Percentiles rank a stretch among this genome's conserved stretches.
These are phyloP conservation scores for Lactarius pseudohatsudake DNA, from an alignment of 768 basidiomycete genomes.

Conservation along the genomic window DNA sequence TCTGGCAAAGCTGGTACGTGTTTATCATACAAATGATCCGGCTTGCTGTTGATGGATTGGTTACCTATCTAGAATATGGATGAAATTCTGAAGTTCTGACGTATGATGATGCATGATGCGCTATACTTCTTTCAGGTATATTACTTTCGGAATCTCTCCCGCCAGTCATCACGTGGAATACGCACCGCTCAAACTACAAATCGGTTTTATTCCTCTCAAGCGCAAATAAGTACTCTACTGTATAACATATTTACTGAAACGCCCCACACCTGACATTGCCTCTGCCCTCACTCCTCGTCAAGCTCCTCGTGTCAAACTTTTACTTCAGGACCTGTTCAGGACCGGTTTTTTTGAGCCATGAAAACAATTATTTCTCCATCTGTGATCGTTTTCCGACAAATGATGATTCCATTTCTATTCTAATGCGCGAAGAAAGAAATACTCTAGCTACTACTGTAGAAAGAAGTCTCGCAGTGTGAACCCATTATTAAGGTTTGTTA, in stretches of 20 bases:
- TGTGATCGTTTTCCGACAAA: not conserved
- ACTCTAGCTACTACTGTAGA: no score
- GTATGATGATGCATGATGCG: not conserved
- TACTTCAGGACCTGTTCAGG: not conserved
- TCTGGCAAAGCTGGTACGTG: constrained; percentile 19
- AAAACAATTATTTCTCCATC: not conserved
- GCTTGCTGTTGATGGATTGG: not conserved
- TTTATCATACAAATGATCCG: not conserved
- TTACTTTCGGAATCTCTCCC: not conserved
- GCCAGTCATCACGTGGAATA: not conserved
- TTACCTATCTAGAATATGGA: constrained; percentile 1
- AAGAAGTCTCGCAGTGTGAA: no score
- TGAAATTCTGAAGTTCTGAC: not conserved
- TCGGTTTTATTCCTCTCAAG: not conserved
- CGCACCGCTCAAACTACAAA: not conserved
- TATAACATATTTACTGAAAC: not conserved
- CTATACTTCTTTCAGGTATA: not conserved
- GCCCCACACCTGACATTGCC: not conserved
- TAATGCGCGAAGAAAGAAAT: not conserved
- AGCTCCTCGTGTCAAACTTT: constrained; percentile 5
- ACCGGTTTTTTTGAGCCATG: not conserved
- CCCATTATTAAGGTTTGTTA: not conserved
- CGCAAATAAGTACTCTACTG: not conserved
- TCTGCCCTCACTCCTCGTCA: not conserved
- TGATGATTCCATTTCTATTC: not conserved